Evolutionary conservation across 306 rosid genomes (phyloP).

Genomic region (Casuarina equisetifolia): DNA sequence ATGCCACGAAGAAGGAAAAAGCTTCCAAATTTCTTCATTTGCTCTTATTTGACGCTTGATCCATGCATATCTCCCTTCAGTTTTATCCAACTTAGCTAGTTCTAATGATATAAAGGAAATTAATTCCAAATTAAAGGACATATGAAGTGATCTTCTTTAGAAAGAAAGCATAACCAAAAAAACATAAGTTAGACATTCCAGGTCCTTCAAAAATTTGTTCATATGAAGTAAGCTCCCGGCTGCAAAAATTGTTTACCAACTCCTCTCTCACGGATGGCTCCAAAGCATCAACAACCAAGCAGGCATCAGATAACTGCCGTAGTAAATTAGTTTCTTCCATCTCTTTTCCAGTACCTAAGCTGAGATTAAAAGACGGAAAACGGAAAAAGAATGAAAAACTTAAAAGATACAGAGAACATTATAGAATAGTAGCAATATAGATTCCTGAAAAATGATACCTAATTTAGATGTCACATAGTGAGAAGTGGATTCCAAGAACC

Average conservation of each 20-base stretch:
- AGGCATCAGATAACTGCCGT: slow-evolving; percentile 92
- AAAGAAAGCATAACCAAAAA: slow-evolving; percentile 25
- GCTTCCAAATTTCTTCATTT: slow-evolving; percentile 97
- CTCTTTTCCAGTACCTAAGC: slow-evolving; percentile 99
- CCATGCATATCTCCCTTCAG: slow-evolving; percentile 99
- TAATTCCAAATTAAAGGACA: slow-evolving; percentile 23
- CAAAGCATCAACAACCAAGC: slow-evolving; percentile 95
- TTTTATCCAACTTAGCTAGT: slow-evolving; percentile 94
- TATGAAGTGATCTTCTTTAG: slow-evolving; percentile 18
- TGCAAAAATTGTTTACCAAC: slow-evolving; percentile 91
- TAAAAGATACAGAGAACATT: too few species aligned
- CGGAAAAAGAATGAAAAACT: slow-evolving; percentile 8
- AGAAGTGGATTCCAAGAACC: too few species aligned
- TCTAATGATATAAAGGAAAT: slow-evolving; percentile 44
- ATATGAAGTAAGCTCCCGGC: slow-evolving; percentile 91
- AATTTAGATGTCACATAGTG: too few species aligned
- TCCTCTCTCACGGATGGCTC: slow-evolving; percentile 99
- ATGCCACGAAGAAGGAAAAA: slow-evolving; percentile 92
- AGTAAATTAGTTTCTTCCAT: slow-evolving; percentile 87
- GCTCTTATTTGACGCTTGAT: slow-evolving; percentile 96
- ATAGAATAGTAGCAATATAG: too few species aligned
- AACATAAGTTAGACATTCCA: slow-evolving; percentile 50
- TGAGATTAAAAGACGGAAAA: slow-evolving; percentile 51
- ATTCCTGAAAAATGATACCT: too few species aligned
- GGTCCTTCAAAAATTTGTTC: slow-evolving; percentile 99